Conservation (phyloP, 306 rosid genomes). For the Quercus bicolor region DNA sequence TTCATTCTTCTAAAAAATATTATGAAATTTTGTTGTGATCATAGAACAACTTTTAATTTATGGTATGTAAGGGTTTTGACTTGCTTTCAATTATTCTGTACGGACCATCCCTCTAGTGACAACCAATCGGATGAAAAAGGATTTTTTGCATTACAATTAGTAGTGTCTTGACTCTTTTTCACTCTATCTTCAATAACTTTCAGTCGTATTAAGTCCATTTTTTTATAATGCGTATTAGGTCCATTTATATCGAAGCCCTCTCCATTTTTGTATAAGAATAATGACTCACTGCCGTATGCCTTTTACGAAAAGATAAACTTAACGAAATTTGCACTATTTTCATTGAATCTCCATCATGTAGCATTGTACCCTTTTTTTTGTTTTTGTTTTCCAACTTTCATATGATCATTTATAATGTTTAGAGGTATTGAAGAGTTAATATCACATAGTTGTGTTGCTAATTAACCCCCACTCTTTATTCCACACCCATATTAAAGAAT, state of each 20-base stretch:
- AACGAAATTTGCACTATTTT: not conserved
- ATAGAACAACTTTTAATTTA: not conserved
- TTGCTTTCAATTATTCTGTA: constrained; percentile 13
- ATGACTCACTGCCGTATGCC: not conserved
- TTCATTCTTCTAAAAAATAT: no score
- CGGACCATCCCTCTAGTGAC: constrained; percentile 14
- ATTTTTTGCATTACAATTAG: not conserved
- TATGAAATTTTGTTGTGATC: no score
- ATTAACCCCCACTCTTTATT: not conserved
- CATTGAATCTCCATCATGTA: not conserved
- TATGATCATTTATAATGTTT: not conserved
- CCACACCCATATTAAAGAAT: no score
- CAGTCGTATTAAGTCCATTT: not conserved
- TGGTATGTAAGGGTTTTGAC: not conserved
- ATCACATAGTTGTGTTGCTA: not conserved
- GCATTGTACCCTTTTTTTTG: no score
- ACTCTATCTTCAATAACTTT: not conserved
- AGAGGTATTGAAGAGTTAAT: not conserved
- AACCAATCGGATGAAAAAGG: not conserved
- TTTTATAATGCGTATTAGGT: not conserved
- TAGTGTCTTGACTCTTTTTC: constrained; percentile 5
- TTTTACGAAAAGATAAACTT: not conserved
- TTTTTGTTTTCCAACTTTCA: not conserved
- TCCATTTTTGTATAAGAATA: not conserved
- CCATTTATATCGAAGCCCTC: not conserved